A percentile compares a stretch with the other conserved stretches of the same genome.
Evolutionary conservation across 148 eudicot genomes (phyloP).

Genomic region (Arbutus unedo): DNA sequence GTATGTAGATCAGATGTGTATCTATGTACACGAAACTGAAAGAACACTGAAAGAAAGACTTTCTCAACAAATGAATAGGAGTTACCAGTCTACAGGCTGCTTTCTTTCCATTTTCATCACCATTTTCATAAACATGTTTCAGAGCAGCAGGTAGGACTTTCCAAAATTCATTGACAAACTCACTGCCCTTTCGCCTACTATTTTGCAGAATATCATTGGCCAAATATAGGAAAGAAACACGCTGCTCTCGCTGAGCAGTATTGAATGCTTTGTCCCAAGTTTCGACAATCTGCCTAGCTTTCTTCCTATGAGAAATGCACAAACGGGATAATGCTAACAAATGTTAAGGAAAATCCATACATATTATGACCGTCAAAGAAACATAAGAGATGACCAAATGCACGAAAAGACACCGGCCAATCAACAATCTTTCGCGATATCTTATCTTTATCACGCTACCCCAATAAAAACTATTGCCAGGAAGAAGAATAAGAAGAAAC

Average conservation of each 20-base stretch:
- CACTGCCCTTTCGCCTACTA: conserved; percentile 87
- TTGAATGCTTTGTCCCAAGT: conserved; percentile 82
- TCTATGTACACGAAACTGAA: not conserved
- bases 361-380: not conserved
- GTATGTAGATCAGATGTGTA: not conserved
- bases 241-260: conserved; percentile 61
- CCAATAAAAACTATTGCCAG: not conserved
- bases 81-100: conserved; percentile 81
- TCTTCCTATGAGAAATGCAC: conserved; percentile 78
- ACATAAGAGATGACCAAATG: conserved; percentile 3
- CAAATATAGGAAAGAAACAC: conserved; percentile 69
- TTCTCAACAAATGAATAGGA: conserved; percentile 12
- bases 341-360: conserved; percentile 42
- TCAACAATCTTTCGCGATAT: not conserved
- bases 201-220: conserved; percentile 95
- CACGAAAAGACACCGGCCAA: conserved; percentile 11
- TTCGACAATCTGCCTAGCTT: conserved; percentile 82
- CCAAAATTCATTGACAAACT: conserved; percentile 97
- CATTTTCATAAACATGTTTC: conserved; percentile 61
- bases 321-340: conserved; percentile 72
- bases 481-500: conserved; percentile 4
- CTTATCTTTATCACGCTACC: not conserved
- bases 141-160: conserved; percentile 88
- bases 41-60: not conserved
- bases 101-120: conserved; percentile 69